Evolutionary conservation across 305 asterid genomes (phyloP), one percentile per base, ranked within the genome.

Genomic region (Caryopteris hybrid): DNA sequence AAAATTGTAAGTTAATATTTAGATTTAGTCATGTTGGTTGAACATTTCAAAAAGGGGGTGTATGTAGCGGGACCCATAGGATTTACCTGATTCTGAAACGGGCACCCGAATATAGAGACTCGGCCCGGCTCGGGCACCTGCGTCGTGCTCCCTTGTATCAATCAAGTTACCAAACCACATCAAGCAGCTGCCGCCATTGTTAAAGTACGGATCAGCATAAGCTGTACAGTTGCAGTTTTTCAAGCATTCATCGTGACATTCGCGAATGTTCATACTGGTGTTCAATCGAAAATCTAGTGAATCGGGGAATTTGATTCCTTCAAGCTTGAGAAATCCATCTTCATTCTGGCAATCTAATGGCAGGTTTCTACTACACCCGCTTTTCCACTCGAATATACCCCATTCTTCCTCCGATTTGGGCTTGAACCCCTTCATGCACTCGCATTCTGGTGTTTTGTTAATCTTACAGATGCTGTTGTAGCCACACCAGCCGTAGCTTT

Each of bases 101-200:
- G 66, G 73, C 59, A 68, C 48, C 29, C 73, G 73, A 12, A 68
- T 38, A 20, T 16, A 48, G 27, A 68, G 18, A 48, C 41, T 57
- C 0, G 50, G 59, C 3, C 27, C 47, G 7, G 60, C 23, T 0
- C 20, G 9, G 1, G 36, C 36, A 4, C 57, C 60, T 7, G n/a
- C 38, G 34, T 48, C 46, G 23, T 18, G 25, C 41, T 68, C 66
- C 51, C 59, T 31, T 33, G 57, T 33, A 33, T 68, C 73, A 46
- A 68, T 57, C 51, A 68, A 68, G 50, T 57, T 50, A 8, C 73
- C 73, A 3, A 68, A 68, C 73, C 73, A 68, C 73, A 68, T 68
- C 47, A 68, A 31, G 22, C 73, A 68, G 51, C 73, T 46, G 22
- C 14, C 33, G 10, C 34, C 61, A 34, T 64, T 64, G 70, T 2